Evolutionary conservation across 495 filamentous ascomycete species (phyloP).

Genomic region (Aspergillus leporis): DNA sequence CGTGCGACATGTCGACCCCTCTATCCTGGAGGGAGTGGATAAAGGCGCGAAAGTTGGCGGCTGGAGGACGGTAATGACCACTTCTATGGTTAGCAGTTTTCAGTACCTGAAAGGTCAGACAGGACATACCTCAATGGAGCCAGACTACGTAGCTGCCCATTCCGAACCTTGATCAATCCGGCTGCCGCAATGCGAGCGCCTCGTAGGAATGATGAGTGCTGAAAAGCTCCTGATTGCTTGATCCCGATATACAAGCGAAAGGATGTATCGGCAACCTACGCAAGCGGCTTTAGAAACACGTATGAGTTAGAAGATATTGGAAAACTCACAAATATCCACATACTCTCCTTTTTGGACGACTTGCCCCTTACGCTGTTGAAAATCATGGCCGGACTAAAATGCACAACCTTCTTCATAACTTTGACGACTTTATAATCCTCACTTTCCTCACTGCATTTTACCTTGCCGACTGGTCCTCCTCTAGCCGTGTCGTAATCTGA

Average conservation of each 20-base stretch:
- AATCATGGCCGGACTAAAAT: slow-evolving; percentile 67
- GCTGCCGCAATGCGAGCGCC: slow-evolving; percentile 80
- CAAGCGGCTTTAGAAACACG: background rate
- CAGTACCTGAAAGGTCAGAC: background rate
- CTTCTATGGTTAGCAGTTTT: slow-evolving; percentile 28
- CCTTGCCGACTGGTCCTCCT: slow-evolving; percentile 28
- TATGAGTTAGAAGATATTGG: background rate
- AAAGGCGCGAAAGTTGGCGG: slow-evolving; percentile 77
- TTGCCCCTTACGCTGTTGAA: slow-evolving; percentile 72
- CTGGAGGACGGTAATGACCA: slow-evolving; percentile 86
- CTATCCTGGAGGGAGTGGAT: slow-evolving; percentile 67
- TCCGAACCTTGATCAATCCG: slow-evolving; percentile 79
- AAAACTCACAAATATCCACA: slow-evolving; percentile 77
- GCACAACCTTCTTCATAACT: slow-evolving; percentile 61
- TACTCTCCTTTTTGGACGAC: slow-evolving; percentile 72
- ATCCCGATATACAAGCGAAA: slow-evolving; percentile 89
- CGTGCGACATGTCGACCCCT: slow-evolving; percentile 76
- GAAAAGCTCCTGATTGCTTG: slow-evolving; percentile 84
- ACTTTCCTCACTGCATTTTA: slow-evolving; percentile 46
- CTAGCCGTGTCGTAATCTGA: slow-evolving; percentile 5
- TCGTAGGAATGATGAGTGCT: slow-evolving; percentile 86
- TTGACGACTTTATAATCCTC: slow-evolving; percentile 54
- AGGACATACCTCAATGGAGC: slow-evolving; percentile 37
- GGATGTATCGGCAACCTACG: slow-evolving; percentile 65
- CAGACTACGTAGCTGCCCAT: slow-evolving; percentile 66